Base-by-base conservation (phyloP, 352 stramenopile genomes). In the Globisporangium solare region DNA sequence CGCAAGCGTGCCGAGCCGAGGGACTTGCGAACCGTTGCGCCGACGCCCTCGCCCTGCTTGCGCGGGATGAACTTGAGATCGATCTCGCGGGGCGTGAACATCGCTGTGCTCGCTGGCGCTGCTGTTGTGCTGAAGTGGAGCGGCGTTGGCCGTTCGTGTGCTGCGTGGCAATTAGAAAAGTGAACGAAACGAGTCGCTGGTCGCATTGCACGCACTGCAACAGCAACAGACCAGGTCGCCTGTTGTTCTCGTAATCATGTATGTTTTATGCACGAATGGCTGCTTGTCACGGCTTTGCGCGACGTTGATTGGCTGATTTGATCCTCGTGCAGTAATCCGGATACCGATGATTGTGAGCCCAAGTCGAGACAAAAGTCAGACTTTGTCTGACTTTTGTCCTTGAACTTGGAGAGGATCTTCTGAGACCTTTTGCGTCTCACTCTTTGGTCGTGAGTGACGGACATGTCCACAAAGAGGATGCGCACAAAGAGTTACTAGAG, bases 11-110 rank as follows among this genome's bases (percentile, higher is more conserved):
- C 22, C 0, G 70, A 64, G 31, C 73, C 73, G 45, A 82, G 62
- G 17, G 70, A 77, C 10, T 70, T 64, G n/a, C 71, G 60, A 11
- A 82, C 70, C 3, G 47, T 46, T 5, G 70, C 70, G 2, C 73
- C 73, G 15, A 58, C 73, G 12, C 70, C 73, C 63, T 82, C 73
- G 13, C 40, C 42, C 47, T 73, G 64, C 27, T 79, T 63, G 10
- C 48, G 46, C 1, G 71, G 60, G 6, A 78, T 53, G 61, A 79
- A 43, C 39, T 43, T 43, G 39, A 43, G 18, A 18, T 43, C 39
- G 39, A 43, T 43, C 39, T 43, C 13, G 39, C 39, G 39, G 7
- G 39, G 13, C 12, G 12, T 43, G 39, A 43, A 43, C 39, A 43
- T 35, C 6, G 24, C 6, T 35, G 27, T 27, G 5, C 5, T 27